A percentile compares a stretch with the other conserved stretches of the same genome.
phyloP scores from a whole-genome alignment of 1,284 basidiomycete genomes.

The Apiotrichum sp. region DNA sequence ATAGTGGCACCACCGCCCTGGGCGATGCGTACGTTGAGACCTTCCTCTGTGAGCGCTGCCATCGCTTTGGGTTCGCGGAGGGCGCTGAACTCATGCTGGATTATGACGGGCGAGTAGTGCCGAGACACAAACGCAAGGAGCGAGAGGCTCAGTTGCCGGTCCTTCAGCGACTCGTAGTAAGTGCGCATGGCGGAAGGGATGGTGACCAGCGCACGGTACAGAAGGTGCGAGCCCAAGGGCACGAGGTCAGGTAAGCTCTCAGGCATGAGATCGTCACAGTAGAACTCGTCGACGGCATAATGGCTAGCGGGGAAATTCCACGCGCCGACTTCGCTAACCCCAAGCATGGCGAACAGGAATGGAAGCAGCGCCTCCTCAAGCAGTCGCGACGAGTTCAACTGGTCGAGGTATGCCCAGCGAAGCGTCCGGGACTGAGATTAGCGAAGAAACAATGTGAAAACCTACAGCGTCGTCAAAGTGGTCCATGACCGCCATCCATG shows the following conservation, averaged over 20 bases:
- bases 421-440: conserved; percentile 36
- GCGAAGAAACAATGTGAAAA: conserved; percentile 4
- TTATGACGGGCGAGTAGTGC: conserved; percentile 87
- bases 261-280: conserved; percentile 58
- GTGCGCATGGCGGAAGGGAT: conserved; percentile 75
- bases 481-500: conserved; percentile 86
- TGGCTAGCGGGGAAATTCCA: conserved; percentile 52
- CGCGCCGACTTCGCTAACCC: conserved; percentile 44
- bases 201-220: conserved; percentile 73
- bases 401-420: conserved; percentile 65
- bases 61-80: conserved; percentile 62
- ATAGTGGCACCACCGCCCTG: conserved; percentile 64
- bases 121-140: conserved; percentile 73
- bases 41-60: conserved; percentile 70
- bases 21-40: conserved; percentile 70
- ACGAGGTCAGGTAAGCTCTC: conserved; percentile 53
- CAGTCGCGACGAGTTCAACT: conserved; percentile 66
- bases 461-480: conserved; percentile 78
- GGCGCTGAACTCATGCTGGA: conserved; percentile 71
- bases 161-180: conserved; percentile 83
- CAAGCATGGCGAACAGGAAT: conserved; percentile 63
- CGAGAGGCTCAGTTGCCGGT: conserved; percentile 72
- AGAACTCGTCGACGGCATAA: conserved; percentile 82
- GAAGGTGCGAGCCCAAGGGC: conserved; percentile 79
- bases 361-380: conserved; percentile 67